These are phyloP conservation scores for Mallotus japonicus DNA, from an alignment of 441 rosid species.

Conservation along the genomic window DNA sequence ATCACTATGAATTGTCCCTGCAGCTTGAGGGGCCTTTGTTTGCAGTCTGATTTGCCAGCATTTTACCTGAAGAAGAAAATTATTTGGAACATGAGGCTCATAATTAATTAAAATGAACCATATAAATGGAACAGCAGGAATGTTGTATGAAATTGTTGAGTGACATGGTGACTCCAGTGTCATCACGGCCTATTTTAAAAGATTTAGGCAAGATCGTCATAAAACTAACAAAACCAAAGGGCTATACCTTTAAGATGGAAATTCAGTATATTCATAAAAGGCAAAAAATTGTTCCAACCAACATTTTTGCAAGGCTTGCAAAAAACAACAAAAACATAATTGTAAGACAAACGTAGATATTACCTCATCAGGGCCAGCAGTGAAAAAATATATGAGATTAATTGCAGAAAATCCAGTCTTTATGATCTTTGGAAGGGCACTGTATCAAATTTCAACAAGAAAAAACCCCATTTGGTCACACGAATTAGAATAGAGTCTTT, in stretches of 20 bases:
- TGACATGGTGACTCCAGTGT: background rate
- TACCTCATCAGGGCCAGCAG: constrained; percentile 99
- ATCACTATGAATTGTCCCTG: constrained; percentile 92
- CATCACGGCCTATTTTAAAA: background rate
- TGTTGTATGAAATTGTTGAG: background rate
- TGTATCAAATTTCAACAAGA: constrained; percentile 32
- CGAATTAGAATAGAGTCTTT: background rate
- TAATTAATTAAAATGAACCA: background rate
- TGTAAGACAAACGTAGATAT: background rate
- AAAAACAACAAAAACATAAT: constrained; percentile 14
- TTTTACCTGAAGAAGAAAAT: constrained; percentile 62
- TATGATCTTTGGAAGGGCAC: constrained; percentile 94
- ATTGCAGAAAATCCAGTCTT: constrained; percentile 96
- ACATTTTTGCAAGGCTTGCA: background rate
- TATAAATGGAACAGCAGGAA: background rate
- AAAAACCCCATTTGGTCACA: constrained; percentile 12
- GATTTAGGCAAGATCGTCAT: background rate
- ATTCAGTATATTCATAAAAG: background rate
- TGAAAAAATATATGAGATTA: constrained; percentile 96
- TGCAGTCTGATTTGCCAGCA: constrained; percentile 98
- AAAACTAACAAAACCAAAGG: background rate
- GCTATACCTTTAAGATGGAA: background rate
- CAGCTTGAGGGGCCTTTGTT: constrained; percentile 98
- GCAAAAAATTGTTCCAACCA: constrained; percentile 1
- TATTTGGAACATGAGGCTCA: constrained; percentile 5